These are phyloP conservation scores for Wickerhamomyces subpelliculosus DNA, from an alignment of 805 yeast genomes.

Conservation along the genomic window DNA sequence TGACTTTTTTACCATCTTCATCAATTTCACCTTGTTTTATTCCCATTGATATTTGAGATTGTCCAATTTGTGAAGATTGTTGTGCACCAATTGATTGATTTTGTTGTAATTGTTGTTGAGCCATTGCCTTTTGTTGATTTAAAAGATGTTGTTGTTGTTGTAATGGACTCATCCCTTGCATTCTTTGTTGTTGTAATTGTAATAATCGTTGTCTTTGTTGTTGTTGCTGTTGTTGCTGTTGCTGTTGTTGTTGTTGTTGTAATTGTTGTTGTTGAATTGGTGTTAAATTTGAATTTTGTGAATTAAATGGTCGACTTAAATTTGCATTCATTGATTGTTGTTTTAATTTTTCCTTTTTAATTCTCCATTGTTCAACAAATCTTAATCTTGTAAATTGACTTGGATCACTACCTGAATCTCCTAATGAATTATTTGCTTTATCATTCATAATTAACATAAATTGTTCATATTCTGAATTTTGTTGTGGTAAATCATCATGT, in stretches of 20 bases:
- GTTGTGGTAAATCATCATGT: conserved; percentile 68
- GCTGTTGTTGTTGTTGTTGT: conserved; percentile 25
- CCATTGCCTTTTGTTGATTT: conserved; percentile 18
- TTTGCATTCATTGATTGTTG: conserved; percentile 31
- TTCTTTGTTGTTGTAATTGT: conserved; percentile 22
- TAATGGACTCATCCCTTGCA: conserved; percentile 11
- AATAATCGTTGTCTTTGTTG: conserved; percentile 23
- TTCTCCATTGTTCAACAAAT: conserved; percentile 80
- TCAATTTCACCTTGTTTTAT: conserved; percentile 3
- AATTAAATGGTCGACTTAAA: conserved; percentile 8
- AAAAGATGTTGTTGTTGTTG: conserved; percentile 13
- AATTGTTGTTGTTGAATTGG: conserved; percentile 24
- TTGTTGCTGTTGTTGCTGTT: conserved; percentile 20
- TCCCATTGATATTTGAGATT: neutral
- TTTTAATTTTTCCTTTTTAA: conserved; percentile 51
- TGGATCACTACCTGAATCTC: conserved; percentile 23
- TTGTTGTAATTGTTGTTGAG: conserved; percentile 23
- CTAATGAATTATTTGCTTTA: conserved; percentile 29
- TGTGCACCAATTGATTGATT: too few species aligned
- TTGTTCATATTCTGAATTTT: conserved; percentile 82
- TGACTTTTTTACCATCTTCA: conserved; percentile 16
- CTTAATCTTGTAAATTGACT: conserved; percentile 79
- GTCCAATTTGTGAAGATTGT: conserved; percentile 6
- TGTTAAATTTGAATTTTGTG: conserved; percentile 14
- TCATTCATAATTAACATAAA: conserved; percentile 70